These are phyloP conservation scores for Beauveria varroae DNA, from an alignment of 2,329 filamentous ascomycete genomes.

Conservation along the genomic window DNA sequence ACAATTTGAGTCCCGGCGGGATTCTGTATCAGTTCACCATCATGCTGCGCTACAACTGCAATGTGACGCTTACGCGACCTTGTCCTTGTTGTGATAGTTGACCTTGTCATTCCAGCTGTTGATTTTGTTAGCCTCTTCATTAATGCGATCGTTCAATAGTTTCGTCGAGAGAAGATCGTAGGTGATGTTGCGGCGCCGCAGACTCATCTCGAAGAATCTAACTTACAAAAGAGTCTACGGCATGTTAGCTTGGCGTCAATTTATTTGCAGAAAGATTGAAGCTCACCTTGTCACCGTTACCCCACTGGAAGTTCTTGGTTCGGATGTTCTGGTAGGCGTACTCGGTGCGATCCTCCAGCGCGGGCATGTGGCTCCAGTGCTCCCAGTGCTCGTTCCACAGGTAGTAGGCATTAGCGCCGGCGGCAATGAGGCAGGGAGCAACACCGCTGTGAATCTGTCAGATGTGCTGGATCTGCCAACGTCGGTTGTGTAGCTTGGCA, in stretches of 20 bases:
- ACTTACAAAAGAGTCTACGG: slow-evolving; percentile 59
- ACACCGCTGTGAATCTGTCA: slow-evolving; percentile 52
- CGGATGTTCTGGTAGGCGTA: slow-evolving; percentile 98
- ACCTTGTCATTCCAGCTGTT: slow-evolving; percentile 84
- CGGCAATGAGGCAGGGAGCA: slow-evolving; percentile 64
- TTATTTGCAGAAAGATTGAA: background rate
- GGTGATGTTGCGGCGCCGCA: background rate
- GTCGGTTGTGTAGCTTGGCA: background rate
- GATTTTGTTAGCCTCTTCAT: slow-evolving; percentile 16
- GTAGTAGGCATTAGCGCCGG: slow-evolving; percentile 74
- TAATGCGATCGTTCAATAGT: background rate
- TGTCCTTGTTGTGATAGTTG: slow-evolving; percentile 97
- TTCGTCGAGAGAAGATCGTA: background rate
- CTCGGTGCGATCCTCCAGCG: slow-evolving; percentile 83
- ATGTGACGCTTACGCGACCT: slow-evolving; percentile 39
- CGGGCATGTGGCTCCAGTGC: slow-evolving; percentile 79
- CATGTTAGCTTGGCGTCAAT: slow-evolving; percentile 18
- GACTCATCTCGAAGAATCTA: background rate
- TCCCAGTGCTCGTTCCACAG: slow-evolving; percentile 97
- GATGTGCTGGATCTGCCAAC: slow-evolving; percentile 10
- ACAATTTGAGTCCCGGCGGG: slow-evolving; percentile 22
- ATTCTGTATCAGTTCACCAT: slow-evolving; percentile 22
- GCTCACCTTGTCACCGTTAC: slow-evolving; percentile 85
- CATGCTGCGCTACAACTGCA: slow-evolving; percentile 13
- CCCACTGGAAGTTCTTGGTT: slow-evolving; percentile 91